These are phyloP conservation scores for Cladosporium cucumerinum DNA, from an alignment of 2,329 filamentous ascomycete genomes.

Conservation along the genomic window DNA sequence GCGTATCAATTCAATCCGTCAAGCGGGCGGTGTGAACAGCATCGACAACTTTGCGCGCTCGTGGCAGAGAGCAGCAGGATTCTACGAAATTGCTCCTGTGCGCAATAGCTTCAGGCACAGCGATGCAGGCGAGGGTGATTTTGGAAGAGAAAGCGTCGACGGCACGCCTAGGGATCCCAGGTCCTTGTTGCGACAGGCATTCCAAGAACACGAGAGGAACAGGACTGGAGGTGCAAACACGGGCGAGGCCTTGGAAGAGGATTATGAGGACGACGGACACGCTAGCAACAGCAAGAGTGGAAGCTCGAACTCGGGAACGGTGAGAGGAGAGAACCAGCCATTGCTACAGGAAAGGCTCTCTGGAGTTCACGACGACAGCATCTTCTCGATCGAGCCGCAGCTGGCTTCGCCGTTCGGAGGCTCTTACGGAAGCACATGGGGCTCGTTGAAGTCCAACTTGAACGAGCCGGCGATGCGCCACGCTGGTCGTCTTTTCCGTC, in stretches of 20 bases:
- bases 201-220: constrained; percentile 33
- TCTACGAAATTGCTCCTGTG: constrained; percentile 81
- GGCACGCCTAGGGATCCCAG: constrained; percentile 38
- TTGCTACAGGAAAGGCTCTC: constrained; percentile 28
- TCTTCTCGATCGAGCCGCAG: constrained; percentile 49
- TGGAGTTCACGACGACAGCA: constrained; percentile 39
- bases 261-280: constrained; percentile 27
- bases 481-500: constrained; percentile 50
- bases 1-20: constrained; percentile 52
- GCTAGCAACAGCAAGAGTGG: background rate
- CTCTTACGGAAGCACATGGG: constrained; percentile 65
- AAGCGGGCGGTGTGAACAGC: constrained; percentile 88
- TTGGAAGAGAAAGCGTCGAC: constrained; percentile 38
- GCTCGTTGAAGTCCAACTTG: constrained; percentile 55
- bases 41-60: constrained; percentile 90
- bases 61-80: constrained; percentile 86
- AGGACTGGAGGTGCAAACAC: constrained; percentile 23
- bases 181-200: constrained; percentile 42
- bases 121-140: constrained; percentile 43
- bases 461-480: constrained; percentile 57
- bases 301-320: constrained; percentile 3
- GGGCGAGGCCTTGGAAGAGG: constrained; percentile 22
- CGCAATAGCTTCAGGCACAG: constrained; percentile 65
- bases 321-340: constrained; percentile 21
- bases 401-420: constrained; percentile 67